phyloP scores from a whole-genome alignment of 1,139 yeast species.

The Hansenula lynferdii region DNA sequence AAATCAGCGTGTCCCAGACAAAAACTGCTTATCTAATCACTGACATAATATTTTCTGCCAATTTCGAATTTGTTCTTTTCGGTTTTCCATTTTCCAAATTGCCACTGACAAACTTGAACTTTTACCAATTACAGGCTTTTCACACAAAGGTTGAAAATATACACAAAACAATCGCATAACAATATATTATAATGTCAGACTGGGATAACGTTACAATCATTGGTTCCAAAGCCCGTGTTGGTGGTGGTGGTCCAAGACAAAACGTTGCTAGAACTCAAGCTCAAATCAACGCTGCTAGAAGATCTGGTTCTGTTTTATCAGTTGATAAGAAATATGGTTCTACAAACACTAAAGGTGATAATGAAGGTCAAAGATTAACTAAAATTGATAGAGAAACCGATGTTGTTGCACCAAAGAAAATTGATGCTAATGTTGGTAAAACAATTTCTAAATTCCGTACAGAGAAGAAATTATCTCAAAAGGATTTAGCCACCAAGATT shows the following conservation, averaged over 20 bases:
- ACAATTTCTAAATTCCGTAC: slow-evolving; percentile 83
- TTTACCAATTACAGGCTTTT: no score
- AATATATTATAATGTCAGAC: slow-evolving; percentile 40
- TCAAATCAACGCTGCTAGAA: slow-evolving; percentile 88
- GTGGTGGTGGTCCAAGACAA: slow-evolving; percentile 86
- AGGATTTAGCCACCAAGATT: slow-evolving; percentile 91
- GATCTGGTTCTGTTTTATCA: slow-evolving; percentile 82
- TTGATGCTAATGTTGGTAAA: slow-evolving; percentile 81
- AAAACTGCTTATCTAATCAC: no score
- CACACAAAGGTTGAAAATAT: no score
- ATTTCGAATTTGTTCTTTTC: no score
- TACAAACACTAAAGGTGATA: slow-evolving; percentile 58
- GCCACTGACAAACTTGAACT: no score
- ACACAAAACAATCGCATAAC: background rate
- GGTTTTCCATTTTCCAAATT: no score
- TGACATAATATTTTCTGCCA: no score
- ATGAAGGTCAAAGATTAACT: slow-evolving; percentile 94
- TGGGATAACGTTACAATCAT: slow-evolving; percentile 90
- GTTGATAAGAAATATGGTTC: slow-evolving; percentile 91
- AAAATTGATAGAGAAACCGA: slow-evolving; percentile 92
- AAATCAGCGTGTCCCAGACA: background rate
- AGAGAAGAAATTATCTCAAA: slow-evolving; percentile 87
- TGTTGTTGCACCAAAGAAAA: slow-evolving; percentile 87
- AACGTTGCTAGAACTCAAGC: slow-evolving; percentile 74
- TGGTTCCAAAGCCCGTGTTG: slow-evolving; percentile 84